Evolutionary conservation across 179 eudicot species (phyloP), one percentile per base, ranked within the genome.

Genomic region (Patellifolia procumbens): DNA sequence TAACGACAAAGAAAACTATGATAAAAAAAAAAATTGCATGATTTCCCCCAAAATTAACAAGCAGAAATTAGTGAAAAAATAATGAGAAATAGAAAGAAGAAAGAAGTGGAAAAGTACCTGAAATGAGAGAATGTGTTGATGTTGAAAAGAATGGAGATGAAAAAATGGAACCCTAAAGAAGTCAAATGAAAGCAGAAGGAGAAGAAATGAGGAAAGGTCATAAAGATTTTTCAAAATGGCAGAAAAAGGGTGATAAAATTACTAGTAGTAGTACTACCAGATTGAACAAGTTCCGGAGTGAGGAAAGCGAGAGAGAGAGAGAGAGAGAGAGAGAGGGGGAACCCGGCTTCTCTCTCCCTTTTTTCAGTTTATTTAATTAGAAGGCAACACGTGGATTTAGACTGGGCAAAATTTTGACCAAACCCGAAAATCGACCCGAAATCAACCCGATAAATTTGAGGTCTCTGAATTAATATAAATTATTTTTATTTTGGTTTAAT

Each of bases 101-200:
- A 51, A 8, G 1, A 61, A 34, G 46, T 3, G 45, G 11, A 53
- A 75, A 74, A 76, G 37, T 79, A 85, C 87, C 87, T 79, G 83
- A 65, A 35, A 70, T 63, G 32, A 72, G 53, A 61, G 56, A 43
- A 85, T 78, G 80, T n/a, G 68, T 63, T 39, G 80, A 78, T 75
- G 81, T 76, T 81, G 70, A 16, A 19, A 34, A 66, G 32, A 78
- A 70, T 73, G 70, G 73, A 5, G 74, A 81, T 66, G 37, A 58
- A 76, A 55, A 51, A 49, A 43, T 13, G 32, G 16, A 24, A 65
- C 71, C 74, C 79, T 65, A 43, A 78, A 49, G 55, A 51, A 76
- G 86, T 81, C 84, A 82, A 82, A 79, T 62, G 74, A 77, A 79
- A 82, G 80, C 82, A 70, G 81, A 81, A 70, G 81, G 78, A 74